Evolutionary conservation across 2,329 filamentous ascomycete species (phyloP).

Genomic region (Cercospora sp.): DNA sequence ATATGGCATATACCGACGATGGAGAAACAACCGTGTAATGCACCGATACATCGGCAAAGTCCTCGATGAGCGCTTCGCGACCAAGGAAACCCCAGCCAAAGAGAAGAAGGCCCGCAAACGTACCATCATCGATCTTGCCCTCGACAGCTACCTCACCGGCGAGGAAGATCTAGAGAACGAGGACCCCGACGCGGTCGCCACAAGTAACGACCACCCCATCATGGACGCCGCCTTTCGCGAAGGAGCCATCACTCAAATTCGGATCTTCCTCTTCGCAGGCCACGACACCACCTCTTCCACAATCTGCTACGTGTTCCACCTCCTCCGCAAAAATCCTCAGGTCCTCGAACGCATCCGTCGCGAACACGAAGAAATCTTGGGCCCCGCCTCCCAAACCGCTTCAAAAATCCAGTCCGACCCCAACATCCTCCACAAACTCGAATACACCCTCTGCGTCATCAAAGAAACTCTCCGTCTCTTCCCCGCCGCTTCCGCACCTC

Average conservation of each 20-base stretch:
- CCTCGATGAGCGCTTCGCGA: constrained; percentile 39
- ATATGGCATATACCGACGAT: constrained; percentile 24
- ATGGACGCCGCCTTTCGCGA: constrained; percentile 39
- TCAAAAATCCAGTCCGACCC: constrained; percentile 46
- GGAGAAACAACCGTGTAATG: constrained; percentile 29
- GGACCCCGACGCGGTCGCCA: constrained; percentile 13
- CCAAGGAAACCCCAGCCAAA: constrained; percentile 28
- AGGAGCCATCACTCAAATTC: constrained; percentile 38
- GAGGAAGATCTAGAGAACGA: constrained; percentile 11
- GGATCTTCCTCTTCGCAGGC: constrained; percentile 44
- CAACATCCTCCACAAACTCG: constrained; percentile 51
- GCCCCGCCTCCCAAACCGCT: constrained; percentile 30
- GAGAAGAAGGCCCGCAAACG: constrained; percentile 25
- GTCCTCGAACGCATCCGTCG: constrained; percentile 39
- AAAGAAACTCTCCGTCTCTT: constrained; percentile 56
- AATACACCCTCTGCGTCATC: constrained; percentile 53
- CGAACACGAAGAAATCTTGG: constrained; percentile 55
- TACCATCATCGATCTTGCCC: constrained; percentile 35
- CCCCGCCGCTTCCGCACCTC: constrained; percentile 48
- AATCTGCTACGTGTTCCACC: constrained; percentile 40
- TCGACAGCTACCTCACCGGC: constrained; percentile 39
- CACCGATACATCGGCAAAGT: constrained; percentile 32
- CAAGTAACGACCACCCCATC: not conserved
- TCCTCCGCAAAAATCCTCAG: constrained; percentile 39
- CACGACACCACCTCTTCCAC: constrained; percentile 42